Conservation (phyloP, 2,329 filamentous ascomycete genomes). For the Phialophora macrospora region DNA sequence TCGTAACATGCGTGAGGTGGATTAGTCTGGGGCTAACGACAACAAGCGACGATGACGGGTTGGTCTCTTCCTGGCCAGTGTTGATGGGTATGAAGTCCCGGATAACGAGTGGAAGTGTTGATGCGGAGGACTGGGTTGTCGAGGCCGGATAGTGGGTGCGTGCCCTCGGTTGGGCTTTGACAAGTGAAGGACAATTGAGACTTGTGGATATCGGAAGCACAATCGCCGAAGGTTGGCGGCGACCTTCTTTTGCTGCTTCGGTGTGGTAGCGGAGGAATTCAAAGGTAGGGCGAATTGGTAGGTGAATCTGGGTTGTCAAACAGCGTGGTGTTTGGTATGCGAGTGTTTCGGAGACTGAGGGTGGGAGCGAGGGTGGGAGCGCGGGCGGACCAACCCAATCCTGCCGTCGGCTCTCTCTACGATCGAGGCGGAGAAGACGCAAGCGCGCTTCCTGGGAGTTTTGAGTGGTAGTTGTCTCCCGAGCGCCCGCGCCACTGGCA, state of each 20-base stretch:
- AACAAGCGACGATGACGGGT: neutral
- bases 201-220: neutral
- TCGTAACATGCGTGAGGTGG: constrained; percentile 8
- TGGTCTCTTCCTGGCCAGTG: neutral
- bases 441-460: neutral
- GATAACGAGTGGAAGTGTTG: neutral
- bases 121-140: neutral
- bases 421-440: neutral
- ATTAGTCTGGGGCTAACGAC: neutral
- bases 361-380: constrained; percentile 6
- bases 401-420: neutral
- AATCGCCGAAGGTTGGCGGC: neutral
- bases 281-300: neutral
- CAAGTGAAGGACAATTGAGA: neutral
- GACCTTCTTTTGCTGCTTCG: neutral
- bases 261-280: neutral
- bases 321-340: constrained; percentile 14
- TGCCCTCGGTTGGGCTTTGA: constrained; percentile 1
- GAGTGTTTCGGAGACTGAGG: neutral
- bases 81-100: neutral
- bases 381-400: constrained; percentile 2
- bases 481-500: neutral
- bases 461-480: neutral
- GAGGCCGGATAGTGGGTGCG: constrained; percentile 1
- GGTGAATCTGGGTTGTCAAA: constrained; percentile 7